These are phyloP conservation scores for Talaromyces funiculosus DNA, from an alignment of 2,329 filamentous ascomycete genomes.

Conservation along the genomic window DNA sequence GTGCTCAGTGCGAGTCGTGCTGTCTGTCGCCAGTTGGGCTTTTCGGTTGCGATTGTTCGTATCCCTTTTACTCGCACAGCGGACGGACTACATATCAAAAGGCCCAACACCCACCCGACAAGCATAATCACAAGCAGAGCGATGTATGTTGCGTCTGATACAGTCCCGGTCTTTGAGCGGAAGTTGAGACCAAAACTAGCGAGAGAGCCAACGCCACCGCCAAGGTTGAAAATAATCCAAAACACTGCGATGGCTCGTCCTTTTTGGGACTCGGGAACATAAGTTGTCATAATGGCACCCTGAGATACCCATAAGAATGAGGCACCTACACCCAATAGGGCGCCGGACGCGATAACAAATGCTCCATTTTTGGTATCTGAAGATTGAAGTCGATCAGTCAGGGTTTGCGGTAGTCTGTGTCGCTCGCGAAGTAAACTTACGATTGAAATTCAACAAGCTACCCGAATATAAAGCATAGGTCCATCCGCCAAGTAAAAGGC, in stretches of 20 bases:
- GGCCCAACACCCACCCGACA: slow-evolving; percentile 44
- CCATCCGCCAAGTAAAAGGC: slow-evolving; percentile 43
- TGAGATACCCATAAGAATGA: slow-evolving; percentile 46
- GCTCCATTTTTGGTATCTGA: slow-evolving; percentile 19
- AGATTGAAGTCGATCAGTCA: slow-evolving; percentile 6
- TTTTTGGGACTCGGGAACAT: slow-evolving; percentile 40
- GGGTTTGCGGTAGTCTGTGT: not conserved
- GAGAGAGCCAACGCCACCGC: slow-evolving; percentile 41
- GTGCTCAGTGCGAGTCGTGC: slow-evolving; percentile 31
- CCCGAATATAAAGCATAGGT: slow-evolving; percentile 45
- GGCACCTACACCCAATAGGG: slow-evolving; percentile 43
- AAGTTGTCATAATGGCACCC: slow-evolving; percentile 47
- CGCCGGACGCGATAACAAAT: slow-evolving; percentile 44
- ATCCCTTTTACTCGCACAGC: slow-evolving; percentile 38
- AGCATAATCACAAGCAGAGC: slow-evolving; percentile 47
- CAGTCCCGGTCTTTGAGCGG: slow-evolving; percentile 38
- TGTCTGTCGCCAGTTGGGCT: slow-evolving; percentile 35
- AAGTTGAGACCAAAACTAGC: slow-evolving; percentile 44
- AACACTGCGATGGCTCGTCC: slow-evolving; percentile 26
- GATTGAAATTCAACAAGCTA: slow-evolving; percentile 41
- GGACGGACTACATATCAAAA: slow-evolving; percentile 46
- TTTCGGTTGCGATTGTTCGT: slow-evolving; percentile 32
- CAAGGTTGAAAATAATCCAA: slow-evolving; percentile 46
- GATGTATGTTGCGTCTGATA: slow-evolving; percentile 48
- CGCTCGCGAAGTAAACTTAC: slow-evolving; percentile 18